Conservation (phyloP, 208 protist species). For the Trypanosoma vivax region DNA sequence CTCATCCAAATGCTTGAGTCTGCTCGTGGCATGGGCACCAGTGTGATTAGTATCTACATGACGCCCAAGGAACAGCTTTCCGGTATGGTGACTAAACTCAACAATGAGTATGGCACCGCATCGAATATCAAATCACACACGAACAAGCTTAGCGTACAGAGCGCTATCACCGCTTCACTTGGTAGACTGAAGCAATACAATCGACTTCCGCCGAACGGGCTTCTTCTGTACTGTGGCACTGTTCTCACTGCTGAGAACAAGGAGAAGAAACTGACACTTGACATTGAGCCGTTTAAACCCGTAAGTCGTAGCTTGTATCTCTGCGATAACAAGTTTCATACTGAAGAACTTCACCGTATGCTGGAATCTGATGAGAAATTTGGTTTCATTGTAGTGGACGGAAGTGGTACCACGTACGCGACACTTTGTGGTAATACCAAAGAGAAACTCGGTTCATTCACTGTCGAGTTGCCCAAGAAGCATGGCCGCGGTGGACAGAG, state of each 20-base stretch:
- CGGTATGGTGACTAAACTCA: constrained; percentile 97
- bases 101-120: constrained; percentile 99
- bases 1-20: constrained; percentile 97
- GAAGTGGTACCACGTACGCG: constrained; percentile 96
- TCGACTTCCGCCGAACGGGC: constrained; percentile 93
- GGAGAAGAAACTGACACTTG: constrained; percentile 98
- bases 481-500: constrained; percentile 99
- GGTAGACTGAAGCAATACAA: constrained; percentile 92
- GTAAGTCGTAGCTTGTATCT: constrained; percentile 99
- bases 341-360: constrained; percentile 96
- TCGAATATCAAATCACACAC: constrained; percentile 99
- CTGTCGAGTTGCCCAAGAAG: constrained; percentile 99
- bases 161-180: constrained; percentile 86
- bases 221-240: constrained; percentile 99
- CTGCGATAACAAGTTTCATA: constrained; percentile 98
- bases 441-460: constrained; percentile 97
- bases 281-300: constrained; percentile 99
- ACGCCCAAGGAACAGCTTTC: constrained; percentile 98
- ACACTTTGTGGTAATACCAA: constrained; percentile 97
- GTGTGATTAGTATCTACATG: constrained; percentile 99
- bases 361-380: constrained; percentile 99
- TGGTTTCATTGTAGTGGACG: constrained; percentile 99
- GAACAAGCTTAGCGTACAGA: constrained; percentile 93
- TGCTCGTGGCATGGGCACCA: constrained; percentile 98
- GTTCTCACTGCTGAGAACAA: constrained; percentile 99